Conservation (phyloP, 345 rosid genomes). For the Syzygium grande region DNA sequence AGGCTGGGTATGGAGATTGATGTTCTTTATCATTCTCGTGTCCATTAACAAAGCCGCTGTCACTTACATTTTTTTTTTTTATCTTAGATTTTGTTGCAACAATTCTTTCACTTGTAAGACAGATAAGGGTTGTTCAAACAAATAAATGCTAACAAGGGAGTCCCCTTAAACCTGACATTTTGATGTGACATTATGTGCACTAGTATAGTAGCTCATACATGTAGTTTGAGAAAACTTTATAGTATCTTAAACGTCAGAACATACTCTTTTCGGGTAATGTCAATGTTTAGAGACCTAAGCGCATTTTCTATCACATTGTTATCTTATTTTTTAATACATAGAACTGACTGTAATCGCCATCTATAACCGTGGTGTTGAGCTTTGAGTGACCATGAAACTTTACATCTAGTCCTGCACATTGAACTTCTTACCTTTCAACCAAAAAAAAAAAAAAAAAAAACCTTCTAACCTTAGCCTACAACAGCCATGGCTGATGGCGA, state of each 20-base stretch:
- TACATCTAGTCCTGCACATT: background rate
- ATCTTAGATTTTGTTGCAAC: background rate
- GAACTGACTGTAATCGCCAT: background rate
- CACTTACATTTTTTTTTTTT: background rate
- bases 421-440: background rate
- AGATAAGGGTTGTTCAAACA: background rate
- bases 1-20: conserved; percentile 49
- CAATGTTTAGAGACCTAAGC: background rate
- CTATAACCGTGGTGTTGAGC: background rate
- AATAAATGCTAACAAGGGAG: background rate
- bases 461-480: background rate
- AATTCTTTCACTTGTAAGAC: background rate
- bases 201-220: background rate
- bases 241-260: background rate
- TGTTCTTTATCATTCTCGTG: background rate
- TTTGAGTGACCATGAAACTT: background rate
- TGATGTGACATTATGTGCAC: background rate
- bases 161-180: background rate
- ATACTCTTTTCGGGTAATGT: background rate
- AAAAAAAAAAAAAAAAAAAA: too few relatives aligned
- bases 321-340: background rate
- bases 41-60: background rate
- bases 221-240: background rate
- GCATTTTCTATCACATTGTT: background rate
- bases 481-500: background rate